These are phyloP conservation scores for Saturnispora halmiae DNA, from an alignment of 805 yeast species.

Conservation along the genomic window DNA sequence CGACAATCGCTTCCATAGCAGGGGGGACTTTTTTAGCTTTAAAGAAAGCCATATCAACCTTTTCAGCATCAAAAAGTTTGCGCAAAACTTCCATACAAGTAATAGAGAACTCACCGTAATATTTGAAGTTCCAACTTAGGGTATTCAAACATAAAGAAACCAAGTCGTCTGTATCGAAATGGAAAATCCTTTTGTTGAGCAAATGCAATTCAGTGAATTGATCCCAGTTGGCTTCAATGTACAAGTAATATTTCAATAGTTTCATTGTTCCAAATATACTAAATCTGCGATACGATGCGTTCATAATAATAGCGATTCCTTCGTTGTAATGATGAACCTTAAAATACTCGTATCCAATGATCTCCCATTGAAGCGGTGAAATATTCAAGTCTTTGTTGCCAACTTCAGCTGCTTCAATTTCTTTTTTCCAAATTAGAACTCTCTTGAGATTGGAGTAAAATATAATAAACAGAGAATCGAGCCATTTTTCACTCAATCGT, in stretches of 20 bases:
- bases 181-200: constrained; percentile 5
- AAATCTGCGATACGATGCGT: constrained; percentile 48
- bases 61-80: constrained; percentile 25
- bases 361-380: constrained; percentile 67
- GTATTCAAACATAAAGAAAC: constrained; percentile 38
- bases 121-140: constrained; percentile 55
- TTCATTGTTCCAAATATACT: constrained; percentile 49
- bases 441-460: constrained; percentile 66
- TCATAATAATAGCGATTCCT: constrained; percentile 44
- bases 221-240: constrained; percentile 17
- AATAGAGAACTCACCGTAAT: constrained; percentile 48
- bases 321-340: constrained; percentile 41
- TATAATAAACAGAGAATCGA: constrained; percentile 57
- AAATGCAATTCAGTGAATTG: constrained; percentile 12
- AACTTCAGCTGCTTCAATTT: constrained; percentile 13
- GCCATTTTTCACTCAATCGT: constrained; percentile 65
- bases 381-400: constrained; percentile 30
- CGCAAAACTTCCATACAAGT: constrained; percentile 35
- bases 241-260: constrained; percentile 38
- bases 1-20: constrained; percentile 17
- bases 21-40: neutral
- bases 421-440: constrained; percentile 52
- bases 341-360: constrained; percentile 49
- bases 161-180: constrained; percentile 30
- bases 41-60: neutral